These are phyloP conservation scores for Blastocystis sp. DNA, from an alignment of 352 stramenopile genomes.

Conservation along the genomic window DNA sequence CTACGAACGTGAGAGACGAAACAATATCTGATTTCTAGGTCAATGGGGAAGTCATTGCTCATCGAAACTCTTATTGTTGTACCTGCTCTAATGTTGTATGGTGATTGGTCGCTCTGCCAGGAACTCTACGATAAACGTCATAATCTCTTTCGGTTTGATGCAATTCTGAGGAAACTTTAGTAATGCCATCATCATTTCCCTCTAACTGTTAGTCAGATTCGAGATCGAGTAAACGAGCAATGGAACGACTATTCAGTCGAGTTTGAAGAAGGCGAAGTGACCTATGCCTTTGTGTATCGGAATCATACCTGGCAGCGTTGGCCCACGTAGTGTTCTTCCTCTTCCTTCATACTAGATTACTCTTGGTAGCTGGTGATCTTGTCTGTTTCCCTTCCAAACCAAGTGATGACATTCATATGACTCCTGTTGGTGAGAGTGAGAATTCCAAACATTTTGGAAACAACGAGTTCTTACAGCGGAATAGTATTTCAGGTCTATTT, in stretches of 20 bases:
- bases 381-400: neutral
- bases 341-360: neutral
- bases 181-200: neutral
- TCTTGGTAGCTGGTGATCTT: constrained; percentile 18
- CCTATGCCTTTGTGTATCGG: constrained; percentile 34
- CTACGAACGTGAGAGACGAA: neutral
- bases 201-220: neutral
- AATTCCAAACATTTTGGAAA: neutral
- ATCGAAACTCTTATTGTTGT: constrained; percentile 35
- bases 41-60: neutral
- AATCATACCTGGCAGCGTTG: constrained; percentile 8
- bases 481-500: neutral
- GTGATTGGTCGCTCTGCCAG: constrained; percentile 40
- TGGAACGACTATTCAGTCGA: constrained; percentile 38
- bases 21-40: neutral
- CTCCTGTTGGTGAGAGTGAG: neutral
- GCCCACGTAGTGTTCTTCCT: neutral
- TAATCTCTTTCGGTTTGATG: constrained; percentile 8
- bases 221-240: neutral
- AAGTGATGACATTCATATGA: neutral
- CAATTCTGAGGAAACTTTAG: constrained; percentile 17
- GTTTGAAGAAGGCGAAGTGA: constrained; percentile 47
- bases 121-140: constrained; percentile 5
- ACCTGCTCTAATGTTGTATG: constrained; percentile 19
- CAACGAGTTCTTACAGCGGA: neutral